Evolutionary conservation across 495 filamentous ascomycete genomes (phyloP), one percentile per base, ranked within the genome.

Genomic region (Paragyromitra xinjiangensis): DNA sequence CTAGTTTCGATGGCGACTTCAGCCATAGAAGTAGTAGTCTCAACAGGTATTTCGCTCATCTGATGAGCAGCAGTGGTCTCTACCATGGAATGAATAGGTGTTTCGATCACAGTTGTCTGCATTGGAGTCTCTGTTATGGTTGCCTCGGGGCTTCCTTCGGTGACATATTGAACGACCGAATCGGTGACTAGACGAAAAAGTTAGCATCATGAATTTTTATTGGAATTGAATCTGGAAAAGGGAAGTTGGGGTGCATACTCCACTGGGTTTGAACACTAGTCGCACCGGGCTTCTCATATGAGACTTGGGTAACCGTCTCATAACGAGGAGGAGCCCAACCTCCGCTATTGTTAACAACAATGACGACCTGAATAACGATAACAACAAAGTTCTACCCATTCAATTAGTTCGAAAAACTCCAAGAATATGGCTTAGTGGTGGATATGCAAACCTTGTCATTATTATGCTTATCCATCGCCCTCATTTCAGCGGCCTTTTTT

Each of bases 311-410:
- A 9, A 65, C 19, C 6, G 76, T 78, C 16, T 79, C 61, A 12
- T 55, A 66, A 22, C 55, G 61, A 3, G 77, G 77, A 45, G 75
- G 19, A 19, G 74, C 29, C 16, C 48, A 29, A 12, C 39, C 7
- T 16, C 77, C 74, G 12, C 40, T n/a, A 1, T 6, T 6, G 24
- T 78, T 22, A 11, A 79, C 16, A 16, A 72, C 39, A 6, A 79
- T 12, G 11, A 79, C 3, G 16, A 67, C 44, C 40, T 79, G 51
- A 44, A 79, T 29, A 11, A 79, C 61, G n/a, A 79, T 22, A 42
- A 79, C 77, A 11, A 79, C 11, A 39, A 78, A 48, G 51, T 78
- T 66, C 77, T 79, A 12, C 12, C 9, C 26, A 14, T 39, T 34
- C 2, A 26, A 42, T 78, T 56, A 78, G 64, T 69, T 24, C 14